Evolutionary conservation across 2,329 filamentous ascomycete genomes (phyloP).

Genomic region (Cytospora piceicola): DNA sequence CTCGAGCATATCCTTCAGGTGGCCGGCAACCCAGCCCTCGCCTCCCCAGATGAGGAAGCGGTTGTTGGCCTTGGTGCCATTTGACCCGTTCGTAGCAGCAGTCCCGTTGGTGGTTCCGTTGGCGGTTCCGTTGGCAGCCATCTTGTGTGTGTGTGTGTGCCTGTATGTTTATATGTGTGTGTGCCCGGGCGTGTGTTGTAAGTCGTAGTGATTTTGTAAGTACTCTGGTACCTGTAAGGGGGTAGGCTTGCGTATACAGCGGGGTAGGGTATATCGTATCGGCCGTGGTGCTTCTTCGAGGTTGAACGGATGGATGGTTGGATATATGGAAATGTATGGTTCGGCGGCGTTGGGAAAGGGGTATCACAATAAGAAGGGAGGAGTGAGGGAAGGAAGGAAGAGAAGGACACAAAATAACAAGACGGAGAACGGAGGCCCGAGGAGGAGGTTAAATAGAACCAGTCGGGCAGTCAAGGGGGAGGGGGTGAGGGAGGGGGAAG

Average conservation of each 20-base stretch:
- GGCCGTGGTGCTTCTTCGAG: not conserved
- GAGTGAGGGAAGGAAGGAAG: not conserved
- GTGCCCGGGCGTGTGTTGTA: not conserved
- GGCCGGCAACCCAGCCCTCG: conserved; percentile 65
- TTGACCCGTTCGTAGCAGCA: conserved; percentile 37
- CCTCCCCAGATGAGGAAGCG: conserved; percentile 69
- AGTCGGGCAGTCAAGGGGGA: conserved; percentile 14
- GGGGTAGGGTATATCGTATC: not conserved
- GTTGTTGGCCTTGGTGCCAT: conserved; percentile 36
- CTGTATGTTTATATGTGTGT: not conserved
- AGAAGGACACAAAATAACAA: conserved; percentile 2
- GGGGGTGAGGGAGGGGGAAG: not conserved
- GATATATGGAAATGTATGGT: not conserved
- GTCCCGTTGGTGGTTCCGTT: conserved; percentile 35
- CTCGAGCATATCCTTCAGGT: conserved; percentile 62
- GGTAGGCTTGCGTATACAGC: not conserved
- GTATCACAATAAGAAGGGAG: not conserved
- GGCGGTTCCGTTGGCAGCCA: conserved; percentile 20
- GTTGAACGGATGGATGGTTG: not conserved
- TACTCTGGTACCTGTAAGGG: not conserved
- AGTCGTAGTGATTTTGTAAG: not conserved
- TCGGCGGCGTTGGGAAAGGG: not conserved
- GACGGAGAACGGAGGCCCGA: conserved; percentile 1
- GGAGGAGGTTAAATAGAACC: conserved; percentile 21
- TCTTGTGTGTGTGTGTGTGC: not conserved